phyloP scores from a whole-genome alignment of 257 asterid genomes.

The Nicotiana attenuata region DNA sequence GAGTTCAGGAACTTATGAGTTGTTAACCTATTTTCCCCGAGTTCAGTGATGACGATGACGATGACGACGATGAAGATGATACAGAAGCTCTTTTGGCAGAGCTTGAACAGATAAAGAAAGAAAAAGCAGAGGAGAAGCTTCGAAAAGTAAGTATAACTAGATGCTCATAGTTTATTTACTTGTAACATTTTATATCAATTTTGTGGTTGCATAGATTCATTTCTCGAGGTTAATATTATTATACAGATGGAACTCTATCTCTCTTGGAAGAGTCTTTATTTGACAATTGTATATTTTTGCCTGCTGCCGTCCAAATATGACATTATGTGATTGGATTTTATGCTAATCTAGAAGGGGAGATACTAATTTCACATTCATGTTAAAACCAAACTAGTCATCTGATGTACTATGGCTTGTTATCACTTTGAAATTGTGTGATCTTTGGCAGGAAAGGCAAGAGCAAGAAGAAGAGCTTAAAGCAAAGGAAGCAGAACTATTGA shows the following conservation, averaged over 20 bases:
- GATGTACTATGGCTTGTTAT: neutral
- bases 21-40: neutral
- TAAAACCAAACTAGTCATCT: neutral
- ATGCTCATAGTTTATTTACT: neutral
- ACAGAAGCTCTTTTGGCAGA: constrained; percentile 92
- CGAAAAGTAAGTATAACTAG: constrained; percentile 48
- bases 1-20: neutral
- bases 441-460: constrained; percentile 54
- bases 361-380: neutral
- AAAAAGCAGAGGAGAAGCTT: constrained; percentile 83
- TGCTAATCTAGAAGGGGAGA: neutral
- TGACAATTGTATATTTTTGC: neutral
- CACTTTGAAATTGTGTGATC: constrained; percentile 2
- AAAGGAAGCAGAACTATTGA: constrained; percentile 81
- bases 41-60: constrained; percentile 48
- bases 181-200: neutral
- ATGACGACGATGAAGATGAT: constrained; percentile 68
- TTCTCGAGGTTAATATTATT: neutral
- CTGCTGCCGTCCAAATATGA: neutral
- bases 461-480: constrained; percentile 83
- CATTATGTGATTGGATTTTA: neutral
- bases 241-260: neutral
- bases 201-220: neutral
- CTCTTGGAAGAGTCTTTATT: neutral
- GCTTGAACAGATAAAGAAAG: constrained; percentile 86